These are phyloP conservation scores for Ceratobasidium sp. DNA, from an alignment of 1,284 basidiomycete species.

Conservation along the genomic window DNA sequence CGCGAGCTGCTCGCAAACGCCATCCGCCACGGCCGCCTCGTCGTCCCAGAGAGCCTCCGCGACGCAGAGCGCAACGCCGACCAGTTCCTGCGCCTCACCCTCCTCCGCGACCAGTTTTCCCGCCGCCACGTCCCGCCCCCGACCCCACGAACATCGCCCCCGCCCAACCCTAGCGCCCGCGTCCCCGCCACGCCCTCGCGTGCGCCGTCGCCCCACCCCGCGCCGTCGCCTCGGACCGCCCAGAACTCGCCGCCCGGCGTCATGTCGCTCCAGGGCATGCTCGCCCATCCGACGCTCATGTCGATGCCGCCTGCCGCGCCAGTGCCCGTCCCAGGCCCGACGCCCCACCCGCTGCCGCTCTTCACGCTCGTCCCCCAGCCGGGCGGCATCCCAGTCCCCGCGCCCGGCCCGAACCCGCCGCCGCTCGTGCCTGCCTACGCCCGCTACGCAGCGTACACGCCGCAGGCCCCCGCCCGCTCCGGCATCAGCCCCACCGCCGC, in stretches of 20 bases:
- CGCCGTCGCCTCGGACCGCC: constrained; percentile 17
- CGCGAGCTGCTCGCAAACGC: constrained; percentile 38
- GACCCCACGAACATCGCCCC: constrained; percentile 16
- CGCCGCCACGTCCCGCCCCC: constrained; percentile 28
- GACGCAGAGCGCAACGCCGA: constrained; percentile 38
- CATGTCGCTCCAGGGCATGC: constrained; percentile 39
- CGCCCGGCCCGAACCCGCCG: constrained; percentile 37
- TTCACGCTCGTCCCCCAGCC: constrained; percentile 39
- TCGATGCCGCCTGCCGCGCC: constrained; percentile 28
- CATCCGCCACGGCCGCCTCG: constrained; percentile 24
- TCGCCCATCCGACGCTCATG: constrained; percentile 40
- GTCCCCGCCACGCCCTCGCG: constrained; percentile 32
- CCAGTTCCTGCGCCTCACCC: constrained; percentile 16
- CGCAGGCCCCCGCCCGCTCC: constrained; percentile 1
- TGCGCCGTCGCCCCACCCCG: constrained; percentile 18
- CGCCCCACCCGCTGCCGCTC: constrained; percentile 32
- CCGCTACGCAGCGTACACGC: constrained; percentile 27
- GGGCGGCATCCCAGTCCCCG: constrained; percentile 40
- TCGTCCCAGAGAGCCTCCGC: constrained; percentile 27
- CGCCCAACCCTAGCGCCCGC: constrained; percentile 8
- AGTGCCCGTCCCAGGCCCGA: constrained; percentile 35
- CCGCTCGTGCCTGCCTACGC: constrained; percentile 37
- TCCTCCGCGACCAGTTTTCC: constrained; percentile 23
- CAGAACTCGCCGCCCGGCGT: constrained; percentile 29
- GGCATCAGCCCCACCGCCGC: background rate